Evolutionary conservation across 2,329 filamentous ascomycete species (phyloP).

Genomic region (Emmonsiellopsis sp.): DNA sequence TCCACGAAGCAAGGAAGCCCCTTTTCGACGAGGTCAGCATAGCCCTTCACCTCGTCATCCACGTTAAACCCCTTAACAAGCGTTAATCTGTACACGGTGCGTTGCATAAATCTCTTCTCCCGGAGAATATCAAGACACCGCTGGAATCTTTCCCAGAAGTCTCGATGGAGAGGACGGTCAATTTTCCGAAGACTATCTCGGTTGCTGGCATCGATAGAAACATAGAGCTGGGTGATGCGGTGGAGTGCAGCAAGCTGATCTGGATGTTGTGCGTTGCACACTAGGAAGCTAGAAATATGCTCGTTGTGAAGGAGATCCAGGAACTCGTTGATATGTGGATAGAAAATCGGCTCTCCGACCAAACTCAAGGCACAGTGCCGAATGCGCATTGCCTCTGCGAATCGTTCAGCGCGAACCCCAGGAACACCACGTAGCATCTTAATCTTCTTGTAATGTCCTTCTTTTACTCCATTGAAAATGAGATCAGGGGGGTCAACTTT

Average conservation of each 20-base stretch:
- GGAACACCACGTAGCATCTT: constrained; percentile 93
- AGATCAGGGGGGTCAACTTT: constrained; percentile 81
- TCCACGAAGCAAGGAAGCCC: constrained; percentile 88
- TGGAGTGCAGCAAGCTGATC: constrained; percentile 74
- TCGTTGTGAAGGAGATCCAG: constrained; percentile 72
- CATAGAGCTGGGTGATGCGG: constrained; percentile 89
- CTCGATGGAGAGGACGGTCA: constrained; percentile 82
- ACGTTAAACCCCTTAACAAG: constrained; percentile 98
- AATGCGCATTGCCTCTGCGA: constrained; percentile 85
- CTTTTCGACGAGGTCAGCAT: constrained; percentile 77
- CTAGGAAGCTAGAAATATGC: constrained; percentile 85
- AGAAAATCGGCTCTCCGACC: constrained; percentile 97
- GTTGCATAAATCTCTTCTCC: constrained; percentile 71
- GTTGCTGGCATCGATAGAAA: constrained; percentile 91
- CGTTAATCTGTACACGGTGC: constrained; percentile 89
- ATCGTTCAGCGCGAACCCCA: constrained; percentile 82
- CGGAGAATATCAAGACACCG: constrained; percentile 82
- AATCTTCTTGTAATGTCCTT: constrained; percentile 92
- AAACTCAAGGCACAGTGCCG: constrained; percentile 85
- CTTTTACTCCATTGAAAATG: constrained; percentile 85
- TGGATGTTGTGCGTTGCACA: constrained; percentile 95
- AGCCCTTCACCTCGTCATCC: constrained; percentile 83
- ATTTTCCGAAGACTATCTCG: constrained; percentile 78
- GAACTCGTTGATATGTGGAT: constrained; percentile 93
- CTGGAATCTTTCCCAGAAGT: constrained; percentile 96